Base-by-base conservation (phyloP, 352 stramenopile genomes). In the Globisporangium paddicum region DNA sequence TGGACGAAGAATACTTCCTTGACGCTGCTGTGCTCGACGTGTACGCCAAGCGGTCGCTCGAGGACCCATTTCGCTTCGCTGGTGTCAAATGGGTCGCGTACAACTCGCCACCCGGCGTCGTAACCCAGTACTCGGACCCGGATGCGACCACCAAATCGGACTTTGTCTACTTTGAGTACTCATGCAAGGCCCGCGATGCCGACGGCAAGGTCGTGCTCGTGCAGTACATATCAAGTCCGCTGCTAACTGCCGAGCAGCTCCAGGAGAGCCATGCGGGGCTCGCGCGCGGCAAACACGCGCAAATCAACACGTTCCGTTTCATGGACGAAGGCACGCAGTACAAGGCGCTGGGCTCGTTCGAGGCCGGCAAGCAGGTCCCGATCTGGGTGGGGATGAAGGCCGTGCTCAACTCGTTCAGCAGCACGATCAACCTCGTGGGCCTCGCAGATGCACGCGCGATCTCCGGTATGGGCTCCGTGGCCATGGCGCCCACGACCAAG, bases 51-150 rank as follows among this genome's bases (percentile, higher is more conserved):
- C 45, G 65, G 40, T 51, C 69, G 16, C 41, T 64, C 13, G 67
- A 72, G 0, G 69, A 75, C 32, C 65, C 74, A 55, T 86, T 89
- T 60, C 68, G 72, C 18, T 87, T 86, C 47, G 71, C 72, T 1
- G 79, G 79, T 6, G 69, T 86, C 55, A 84, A 84, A 59, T 89
- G 76, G 76, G 25, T 37, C 6, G 46, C 46, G 10, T 38, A 34
- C 26, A 32, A 44, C 18, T 51, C 47, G 13, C 56, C 56, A 0
- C 18, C 37, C 1, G 56, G 56, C 5, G 34, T 63, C 18, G 46
- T 52, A 7, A 52, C 46, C 1, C 46, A 52, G 46, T 52, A 52
- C 46, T 52, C 46, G 25, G 46, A 52, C 46, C 46, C 46, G 16
- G 21, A 19, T 16, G 25, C 25, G 46, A 30, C 21, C 26, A 42